Base-by-base conservation (phyloP, 805 yeast species). In the Wilhelminamyces savonicus region DNA sequence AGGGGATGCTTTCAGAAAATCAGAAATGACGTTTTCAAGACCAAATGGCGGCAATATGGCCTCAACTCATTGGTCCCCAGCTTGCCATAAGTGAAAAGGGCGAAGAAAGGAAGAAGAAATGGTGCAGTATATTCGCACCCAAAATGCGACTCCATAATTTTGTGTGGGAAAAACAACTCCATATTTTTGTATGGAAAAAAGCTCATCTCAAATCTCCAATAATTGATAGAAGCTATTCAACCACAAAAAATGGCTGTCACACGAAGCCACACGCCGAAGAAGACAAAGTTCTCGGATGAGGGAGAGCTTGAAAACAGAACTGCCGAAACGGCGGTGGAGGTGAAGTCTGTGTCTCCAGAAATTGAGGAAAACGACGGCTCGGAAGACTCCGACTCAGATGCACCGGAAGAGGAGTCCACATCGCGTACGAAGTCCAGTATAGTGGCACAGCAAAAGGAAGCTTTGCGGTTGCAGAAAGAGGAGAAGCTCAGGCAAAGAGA, bases 371-470 rank as follows among this genome's bases (percentile, higher is more conserved):
- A 35, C 7, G 46, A 32, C 2, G 44, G 33, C 13, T 41, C 37
- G 13, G 27, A 32, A 3, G 56, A 41, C 9, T 35, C 35, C 13
- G 59, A 44, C 8, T 41, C 62, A 38, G 66, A 59, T 7, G 70
- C 69, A 2, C 71, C 71, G 11, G 70, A 64, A 43, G 70, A 63
- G 38, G 69, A 64, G 33, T 55, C 66, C 7, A 55, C 57, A 5
- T 32, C 47, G 6, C 38, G 40, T 22, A 41, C 60, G 20, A 60
- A 51, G 29, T 33, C 50, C 24, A 48, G 43, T 3, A 34, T 50
- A 26, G 33, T 59, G 25, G 48, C 51, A 22, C 46, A 48, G 30
- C 52, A 54, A 32, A 44, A 46, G 21, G 47, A 53, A 23, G 41
- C 39, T 17, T 31, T 40, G 23, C 35, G 39, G 28, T 26, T 40